Conservation (phyloP, 306 rosid genomes). For the Ammopiptanthus mongolicus region DNA sequence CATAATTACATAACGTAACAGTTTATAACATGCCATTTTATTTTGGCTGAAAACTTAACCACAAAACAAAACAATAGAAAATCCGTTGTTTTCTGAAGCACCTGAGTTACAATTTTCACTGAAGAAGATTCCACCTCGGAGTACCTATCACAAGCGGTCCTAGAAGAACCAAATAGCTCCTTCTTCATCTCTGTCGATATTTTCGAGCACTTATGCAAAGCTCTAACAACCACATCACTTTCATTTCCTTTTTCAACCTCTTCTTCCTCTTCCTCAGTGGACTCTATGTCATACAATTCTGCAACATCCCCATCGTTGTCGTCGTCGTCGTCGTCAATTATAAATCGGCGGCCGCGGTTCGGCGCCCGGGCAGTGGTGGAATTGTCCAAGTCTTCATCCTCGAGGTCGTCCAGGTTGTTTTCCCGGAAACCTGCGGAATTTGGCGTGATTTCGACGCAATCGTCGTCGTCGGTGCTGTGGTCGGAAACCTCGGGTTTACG, state of each 20-base stretch:
- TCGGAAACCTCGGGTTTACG: constrained; percentile 6
- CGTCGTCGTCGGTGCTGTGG: constrained; percentile 22
- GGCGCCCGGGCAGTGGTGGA: background rate
- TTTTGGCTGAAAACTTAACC: background rate
- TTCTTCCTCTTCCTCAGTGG: constrained; percentile 45
- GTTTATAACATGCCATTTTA: background rate
- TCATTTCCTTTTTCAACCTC: constrained; percentile 30
- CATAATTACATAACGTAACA: background rate
- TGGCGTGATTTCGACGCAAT: constrained; percentile 40
- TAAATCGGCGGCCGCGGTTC: constrained; percentile 68
- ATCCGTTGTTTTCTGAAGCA: background rate
- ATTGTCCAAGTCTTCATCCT: constrained; percentile 52
- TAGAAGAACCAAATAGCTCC: constrained; percentile 69
- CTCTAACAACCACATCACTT: constrained; percentile 73
- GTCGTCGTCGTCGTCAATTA: constrained; percentile 68
- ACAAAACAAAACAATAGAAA: background rate
- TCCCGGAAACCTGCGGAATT: background rate
- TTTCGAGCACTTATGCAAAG: constrained; percentile 78
- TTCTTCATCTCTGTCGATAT: constrained; percentile 78
- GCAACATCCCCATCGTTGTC: constrained; percentile 29
- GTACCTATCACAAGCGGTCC: constrained; percentile 56
- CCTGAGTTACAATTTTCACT: constrained; percentile 86
- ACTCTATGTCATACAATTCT: constrained; percentile 42
- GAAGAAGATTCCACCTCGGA: constrained; percentile 83
- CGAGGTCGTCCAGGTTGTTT: constrained; percentile 34